phyloP scores from a whole-genome alignment of 192 early-diverging fungal genomes.

The Backusella parvicylindrica region DNA sequence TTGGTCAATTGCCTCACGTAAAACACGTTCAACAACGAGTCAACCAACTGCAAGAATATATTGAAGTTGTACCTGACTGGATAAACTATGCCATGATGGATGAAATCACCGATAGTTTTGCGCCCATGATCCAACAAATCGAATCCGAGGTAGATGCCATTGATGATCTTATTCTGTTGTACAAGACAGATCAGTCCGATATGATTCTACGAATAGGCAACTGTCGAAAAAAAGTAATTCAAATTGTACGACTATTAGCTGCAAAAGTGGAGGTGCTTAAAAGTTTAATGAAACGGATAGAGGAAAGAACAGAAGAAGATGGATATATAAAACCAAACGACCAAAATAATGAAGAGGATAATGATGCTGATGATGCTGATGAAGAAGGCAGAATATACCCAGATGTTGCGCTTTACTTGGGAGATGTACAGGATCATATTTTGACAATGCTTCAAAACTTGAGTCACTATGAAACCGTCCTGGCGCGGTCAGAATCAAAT shows the following conservation, averaged over 20 bases:
- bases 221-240: slow-evolving; percentile 70
- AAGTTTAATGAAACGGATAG: slow-evolving; percentile 58
- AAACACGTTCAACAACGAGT: slow-evolving; percentile 61
- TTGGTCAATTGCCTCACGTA: slow-evolving; percentile 46
- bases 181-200: slow-evolving; percentile 46
- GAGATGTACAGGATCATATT: slow-evolving; percentile 80
- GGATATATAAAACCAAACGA: background rate
- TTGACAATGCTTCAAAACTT: slow-evolving; percentile 75
- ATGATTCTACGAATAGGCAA: slow-evolving; percentile 72
- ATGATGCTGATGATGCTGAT: background rate
- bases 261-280: slow-evolving; percentile 71
- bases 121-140: slow-evolving; percentile 59
- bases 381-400: slow-evolving; percentile 20
- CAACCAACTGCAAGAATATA: slow-evolving; percentile 46
- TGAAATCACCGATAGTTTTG: slow-evolving; percentile 75
- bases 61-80: slow-evolving; percentile 54
- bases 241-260: slow-evolving; percentile 58
- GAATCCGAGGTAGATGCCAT: slow-evolving; percentile 75
- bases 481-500: slow-evolving; percentile 70
- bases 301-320: slow-evolving; percentile 23
- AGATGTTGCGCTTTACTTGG: slow-evolving; percentile 74
- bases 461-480: slow-evolving; percentile 70
- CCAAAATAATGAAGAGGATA: background rate
- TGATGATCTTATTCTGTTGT: slow-evolving; percentile 71
- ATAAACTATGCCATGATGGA: slow-evolving; percentile 78